Base-by-base conservation (phyloP, 345 rosid species). In the Erucastrum elatum region DNA sequence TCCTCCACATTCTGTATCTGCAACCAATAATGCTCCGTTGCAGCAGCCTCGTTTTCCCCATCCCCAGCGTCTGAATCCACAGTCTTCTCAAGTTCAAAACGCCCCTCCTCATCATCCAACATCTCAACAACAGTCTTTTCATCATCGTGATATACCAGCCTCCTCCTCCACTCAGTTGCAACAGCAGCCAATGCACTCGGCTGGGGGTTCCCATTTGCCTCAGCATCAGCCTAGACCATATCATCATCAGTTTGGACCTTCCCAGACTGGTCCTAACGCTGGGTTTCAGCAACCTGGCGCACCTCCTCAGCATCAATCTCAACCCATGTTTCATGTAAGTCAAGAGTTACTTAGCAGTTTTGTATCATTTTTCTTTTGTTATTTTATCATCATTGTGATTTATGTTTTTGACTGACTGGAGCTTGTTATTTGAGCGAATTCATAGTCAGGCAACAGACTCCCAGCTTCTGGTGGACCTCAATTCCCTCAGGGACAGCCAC, bases 301-400 rank as follows among this genome's bases (percentile, higher is more conserved):
- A 78, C 90, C 89, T 80, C 88, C 92, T 72, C 98, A 93, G 80
- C 94, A 88, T 85, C 84, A 59, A 71, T 85, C 92, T 66, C 96
- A 90, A 58, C 87, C 92, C 15, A 74, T 87, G 81, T 93, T 82
- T 88, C 97, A 87, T 83, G 98, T 95, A 79, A 89, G 96, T 70
- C 75, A 12, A 59, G 71, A 75, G 68, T 65, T 65, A 49, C 15
- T 79, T 49, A 39, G 51, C 34, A 15, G 66, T 82, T 66, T 30
- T 25, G n/a, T 27, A 44, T 49, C n/a, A 8, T 1, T 46, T 78
- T 34, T 68, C 17, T 16, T 41, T 13, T 34, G 60, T 31, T 75
- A 21, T 65, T 62, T 21, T 21, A 21, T 21, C 49, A 11, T 53
- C 46, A 5, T 33, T 16, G 37, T 66, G 4, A 4, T 65, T 30